A percentile compares a stretch with the other conserved stretches of the same genome.
phyloP scores from a whole-genome alignment of 345 rosid genomes.

The Hibiscus tridactylites region DNA sequence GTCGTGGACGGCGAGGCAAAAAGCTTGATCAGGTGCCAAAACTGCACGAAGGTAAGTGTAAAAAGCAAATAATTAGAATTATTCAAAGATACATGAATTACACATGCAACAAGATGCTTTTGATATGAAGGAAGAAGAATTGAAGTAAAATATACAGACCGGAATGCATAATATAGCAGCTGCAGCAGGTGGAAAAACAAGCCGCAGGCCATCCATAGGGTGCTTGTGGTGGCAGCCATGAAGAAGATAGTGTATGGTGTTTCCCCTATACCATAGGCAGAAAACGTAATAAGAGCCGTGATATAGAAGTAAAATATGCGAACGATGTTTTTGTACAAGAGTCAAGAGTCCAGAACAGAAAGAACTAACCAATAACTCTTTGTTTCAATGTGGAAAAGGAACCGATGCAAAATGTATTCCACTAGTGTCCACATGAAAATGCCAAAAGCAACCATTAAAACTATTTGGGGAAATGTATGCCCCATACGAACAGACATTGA shows the following conservation, averaged over 20 bases:
- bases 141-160: slow-evolving; percentile 30
- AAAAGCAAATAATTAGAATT: background rate
- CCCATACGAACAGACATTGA: slow-evolving; percentile 61
- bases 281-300: too few species aligned
- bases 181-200: slow-evolving; percentile 87
- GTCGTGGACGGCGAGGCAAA: slow-evolving; percentile 58
- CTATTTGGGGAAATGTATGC: slow-evolving; percentile 44
- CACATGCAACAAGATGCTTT: background rate
- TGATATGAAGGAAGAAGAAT: background rate
- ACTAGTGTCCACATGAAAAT: slow-evolving; percentile 70
- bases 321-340: background rate
- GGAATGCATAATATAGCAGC: slow-evolving; percentile 57
- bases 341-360: slow-evolving; percentile 1
- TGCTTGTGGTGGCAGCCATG: slow-evolving; percentile 93
- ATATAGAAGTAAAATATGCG: too few species aligned
- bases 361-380: slow-evolving; percentile 69
- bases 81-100: background rate
- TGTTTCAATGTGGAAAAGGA: slow-evolving; percentile 88
- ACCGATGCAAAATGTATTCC: slow-evolving; percentile 88
- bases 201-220: slow-evolving; percentile 65
- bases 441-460: slow-evolving; percentile 51
- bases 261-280: slow-evolving; percentile 40
- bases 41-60: slow-evolving; percentile 25
- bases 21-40: slow-evolving; percentile 61
- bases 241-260: slow-evolving; percentile 71